Conservation (phyloP, 2,329 filamentous ascomycete genomes). For the Cryphonectria parasitica region DNA sequence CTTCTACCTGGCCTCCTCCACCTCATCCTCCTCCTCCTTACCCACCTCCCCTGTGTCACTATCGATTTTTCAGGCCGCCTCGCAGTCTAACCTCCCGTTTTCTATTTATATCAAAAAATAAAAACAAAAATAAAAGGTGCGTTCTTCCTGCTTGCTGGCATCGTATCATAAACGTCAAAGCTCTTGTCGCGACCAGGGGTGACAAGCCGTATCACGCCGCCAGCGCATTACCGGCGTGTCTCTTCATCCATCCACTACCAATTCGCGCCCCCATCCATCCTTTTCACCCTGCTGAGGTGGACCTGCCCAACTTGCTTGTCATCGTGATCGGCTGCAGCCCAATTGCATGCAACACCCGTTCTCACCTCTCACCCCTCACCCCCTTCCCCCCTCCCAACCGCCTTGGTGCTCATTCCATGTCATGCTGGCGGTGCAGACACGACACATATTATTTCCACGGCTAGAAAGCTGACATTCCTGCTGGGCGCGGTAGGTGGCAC, state of each 20-base stretch:
- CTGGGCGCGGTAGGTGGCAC: background rate
- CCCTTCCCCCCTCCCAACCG: background rate
- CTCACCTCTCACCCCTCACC: background rate
- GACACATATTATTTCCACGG: background rate
- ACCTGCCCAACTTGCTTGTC: background rate
- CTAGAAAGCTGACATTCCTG: constrained; percentile 15
- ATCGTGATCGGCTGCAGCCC: constrained; percentile 3
- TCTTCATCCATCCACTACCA: background rate
- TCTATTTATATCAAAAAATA: background rate
- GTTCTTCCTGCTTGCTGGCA: background rate
- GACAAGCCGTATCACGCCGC: background rate
- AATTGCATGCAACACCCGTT: constrained; percentile 1
- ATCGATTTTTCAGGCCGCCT: background rate
- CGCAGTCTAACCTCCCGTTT: background rate
- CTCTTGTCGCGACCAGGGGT: background rate
- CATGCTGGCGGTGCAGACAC: background rate
- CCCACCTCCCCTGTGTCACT: background rate
- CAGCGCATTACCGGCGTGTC: background rate
- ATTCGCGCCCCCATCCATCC: constrained; percentile 2
- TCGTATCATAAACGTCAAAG: background rate
- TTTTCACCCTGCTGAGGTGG: background rate
- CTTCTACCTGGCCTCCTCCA: background rate
- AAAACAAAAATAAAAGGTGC: background rate
- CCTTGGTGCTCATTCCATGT: background rate
- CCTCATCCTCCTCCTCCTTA: background rate